Evolutionary conservation across 202 grass and related monocot genomes (phyloP).

Genomic region (Zoysia matrella): DNA sequence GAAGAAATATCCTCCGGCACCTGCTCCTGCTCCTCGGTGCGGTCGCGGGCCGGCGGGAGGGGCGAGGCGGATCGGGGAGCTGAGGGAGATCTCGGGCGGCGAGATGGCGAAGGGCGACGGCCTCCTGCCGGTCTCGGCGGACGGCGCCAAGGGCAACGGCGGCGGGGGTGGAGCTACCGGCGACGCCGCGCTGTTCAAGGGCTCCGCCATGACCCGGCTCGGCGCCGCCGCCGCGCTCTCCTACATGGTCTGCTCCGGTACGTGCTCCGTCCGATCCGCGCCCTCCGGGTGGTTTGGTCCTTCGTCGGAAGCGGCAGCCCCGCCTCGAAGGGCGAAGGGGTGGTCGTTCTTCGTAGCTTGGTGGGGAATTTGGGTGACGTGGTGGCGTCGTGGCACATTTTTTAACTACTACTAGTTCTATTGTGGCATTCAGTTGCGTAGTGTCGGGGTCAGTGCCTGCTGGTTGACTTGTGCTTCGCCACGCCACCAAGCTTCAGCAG

Average conservation of each 20-base stretch:
- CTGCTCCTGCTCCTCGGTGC: conserved; percentile 29
- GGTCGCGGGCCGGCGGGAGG: conserved; percentile 13
- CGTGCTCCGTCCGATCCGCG: conserved; percentile 32
- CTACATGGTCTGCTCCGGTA: conserved; percentile 92
- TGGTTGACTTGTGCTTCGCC: conserved; percentile 33
- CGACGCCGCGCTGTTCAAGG: conserved; percentile 74
- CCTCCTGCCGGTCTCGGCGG: conserved; percentile 67
- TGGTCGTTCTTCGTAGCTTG: background rate
- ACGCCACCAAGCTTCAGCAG: background rate
- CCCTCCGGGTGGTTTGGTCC: background rate
- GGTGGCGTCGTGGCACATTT: background rate
- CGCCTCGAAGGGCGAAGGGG: background rate
- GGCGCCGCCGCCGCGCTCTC: conserved; percentile 81
- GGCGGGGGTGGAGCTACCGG: conserved; percentile 25
- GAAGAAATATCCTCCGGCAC: conserved; percentile 46
- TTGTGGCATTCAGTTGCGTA: background rate
- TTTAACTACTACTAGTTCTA: background rate
- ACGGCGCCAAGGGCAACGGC: conserved; percentile 42
- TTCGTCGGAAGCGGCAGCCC: background rate
- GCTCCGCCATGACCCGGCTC: conserved; percentile 78
- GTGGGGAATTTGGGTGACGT: background rate
- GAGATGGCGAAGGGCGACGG: conserved; percentile 66
- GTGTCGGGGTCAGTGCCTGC: conserved; percentile 24
- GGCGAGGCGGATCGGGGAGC: conserved; percentile 13
- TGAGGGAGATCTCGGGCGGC: conserved; percentile 45